Evolutionary conservation across 169 alveolate genomes (phyloP).

Genomic region (Toxoplasma gondii): DNA sequence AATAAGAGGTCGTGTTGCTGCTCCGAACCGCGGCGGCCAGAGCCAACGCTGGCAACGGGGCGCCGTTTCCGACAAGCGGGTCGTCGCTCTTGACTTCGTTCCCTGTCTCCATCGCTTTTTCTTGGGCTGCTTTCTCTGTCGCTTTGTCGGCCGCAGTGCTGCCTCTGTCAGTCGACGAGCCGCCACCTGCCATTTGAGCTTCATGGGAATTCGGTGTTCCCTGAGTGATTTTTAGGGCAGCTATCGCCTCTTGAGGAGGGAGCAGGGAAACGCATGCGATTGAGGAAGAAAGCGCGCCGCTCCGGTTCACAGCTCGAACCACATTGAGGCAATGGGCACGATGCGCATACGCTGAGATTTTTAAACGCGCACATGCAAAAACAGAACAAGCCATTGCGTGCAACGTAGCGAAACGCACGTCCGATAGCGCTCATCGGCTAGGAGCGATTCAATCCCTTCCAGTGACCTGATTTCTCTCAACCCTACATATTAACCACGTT

Average conservation of each 20-base stretch:
- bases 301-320: constrained; percentile 5
- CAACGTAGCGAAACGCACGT: too few relatives aligned
- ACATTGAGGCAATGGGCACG: not conserved
- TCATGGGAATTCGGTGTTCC: not conserved
- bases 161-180: not conserved
- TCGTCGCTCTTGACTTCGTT: not conserved
- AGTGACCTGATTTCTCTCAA: too few relatives aligned
- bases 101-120: not conserved
- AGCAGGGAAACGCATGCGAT: not conserved
- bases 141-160: not conserved
- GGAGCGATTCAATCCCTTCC: too few relatives aligned
- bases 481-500: too few relatives aligned
- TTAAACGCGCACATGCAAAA: not conserved
- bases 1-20: not conserved
- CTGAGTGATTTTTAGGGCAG: not conserved
- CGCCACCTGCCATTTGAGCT: not conserved
- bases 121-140: not conserved
- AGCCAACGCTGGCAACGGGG: not conserved
- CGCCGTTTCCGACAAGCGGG: not conserved
- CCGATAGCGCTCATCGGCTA: too few relatives aligned
- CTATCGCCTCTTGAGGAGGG: not conserved
- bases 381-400: not conserved
- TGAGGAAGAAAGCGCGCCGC: not conserved
- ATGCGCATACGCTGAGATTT: not conserved
- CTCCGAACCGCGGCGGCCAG: constrained; percentile 2